Percentiles rank a stretch among this genome's conserved stretches.
Evolutionary conservation across 2,329 filamentous ascomycete genomes (phyloP).

Genomic region (Sporothrix luriei): DNA sequence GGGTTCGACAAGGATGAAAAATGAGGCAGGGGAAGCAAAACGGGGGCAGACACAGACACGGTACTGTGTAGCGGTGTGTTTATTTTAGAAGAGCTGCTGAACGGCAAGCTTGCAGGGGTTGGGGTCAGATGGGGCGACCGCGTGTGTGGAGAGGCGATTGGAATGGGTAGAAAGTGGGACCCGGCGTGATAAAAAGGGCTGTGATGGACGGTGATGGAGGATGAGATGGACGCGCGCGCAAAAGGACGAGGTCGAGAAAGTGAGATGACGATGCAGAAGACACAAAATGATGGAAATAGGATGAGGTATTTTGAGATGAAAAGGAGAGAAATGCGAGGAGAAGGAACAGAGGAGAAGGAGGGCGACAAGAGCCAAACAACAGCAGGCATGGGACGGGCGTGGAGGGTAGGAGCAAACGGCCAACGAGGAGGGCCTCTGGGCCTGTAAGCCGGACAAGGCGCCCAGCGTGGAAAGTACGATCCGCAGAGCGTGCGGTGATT

Average conservation of each 20-base stretch:
- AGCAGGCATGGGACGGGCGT: neutral
- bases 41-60: neutral
- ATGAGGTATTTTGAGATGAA: neutral
- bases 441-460: neutral
- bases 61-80: slow-evolving; percentile 22
- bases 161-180: slow-evolving; percentile 20
- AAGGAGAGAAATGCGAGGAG: neutral
- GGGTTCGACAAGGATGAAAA: neutral
- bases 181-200: neutral
- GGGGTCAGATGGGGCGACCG: slow-evolving; percentile 1
- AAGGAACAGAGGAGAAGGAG: neutral
- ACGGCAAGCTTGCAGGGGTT: slow-evolving; percentile 2
- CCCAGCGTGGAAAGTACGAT: slow-evolving; percentile 11
- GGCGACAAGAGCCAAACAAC: neutral
- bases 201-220: neutral
- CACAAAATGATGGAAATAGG: neutral
- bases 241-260: neutral
- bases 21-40: neutral
- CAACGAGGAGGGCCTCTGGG: slow-evolving; percentile 9
- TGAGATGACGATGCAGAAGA: neutral
- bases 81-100: slow-evolving; percentile 10
- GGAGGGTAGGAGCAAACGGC: slow-evolving; percentile 17
- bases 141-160: slow-evolving; percentile 1
- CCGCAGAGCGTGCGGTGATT: slow-evolving; percentile 5
- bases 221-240: neutral